A percentile compares a stretch with the other conserved stretches of the same genome.
Evolutionary conservation across 2,329 filamentous ascomycete species (phyloP).

Genomic region (Ophiostoma angusticollis): DNA sequence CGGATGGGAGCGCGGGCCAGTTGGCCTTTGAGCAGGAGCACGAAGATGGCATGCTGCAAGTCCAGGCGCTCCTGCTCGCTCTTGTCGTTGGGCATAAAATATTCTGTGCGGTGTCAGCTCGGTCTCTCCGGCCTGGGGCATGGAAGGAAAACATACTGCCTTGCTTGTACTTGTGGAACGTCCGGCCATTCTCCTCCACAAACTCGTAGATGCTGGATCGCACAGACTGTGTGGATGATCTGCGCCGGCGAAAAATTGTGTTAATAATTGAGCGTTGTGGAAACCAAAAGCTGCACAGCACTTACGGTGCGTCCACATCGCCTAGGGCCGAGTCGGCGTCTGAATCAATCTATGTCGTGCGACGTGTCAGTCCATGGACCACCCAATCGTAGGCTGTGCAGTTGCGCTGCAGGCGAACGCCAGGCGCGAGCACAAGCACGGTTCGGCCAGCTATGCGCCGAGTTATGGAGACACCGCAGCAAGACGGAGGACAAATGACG

Average conservation of each 20-base stretch:
- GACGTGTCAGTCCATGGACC: neutral
- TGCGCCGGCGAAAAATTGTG: neutral
- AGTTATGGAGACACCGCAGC: neutral
- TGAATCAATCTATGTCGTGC: conserved; percentile 4
- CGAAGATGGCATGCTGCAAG: conserved; percentile 11
- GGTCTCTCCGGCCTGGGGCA: no score
- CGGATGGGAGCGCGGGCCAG: conserved; percentile 13
- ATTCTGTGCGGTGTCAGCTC: conserved; percentile 7
- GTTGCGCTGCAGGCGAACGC: no score
- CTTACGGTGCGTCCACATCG: conserved; percentile 7
- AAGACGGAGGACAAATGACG: no score
- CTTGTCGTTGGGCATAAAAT: conserved; percentile 13
- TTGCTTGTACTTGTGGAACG: conserved; percentile 14
- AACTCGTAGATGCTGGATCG: conserved; percentile 13
- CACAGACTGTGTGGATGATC: conserved; percentile 11
- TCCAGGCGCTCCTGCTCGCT: conserved; percentile 12
- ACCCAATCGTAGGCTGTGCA: no score
- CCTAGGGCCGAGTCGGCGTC: conserved; percentile 9
- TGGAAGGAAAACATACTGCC: conserved; percentile 5
- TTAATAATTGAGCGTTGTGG: neutral
- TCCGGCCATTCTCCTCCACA: conserved; percentile 13
- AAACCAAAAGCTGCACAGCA: no score
- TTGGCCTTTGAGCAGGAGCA: conserved; percentile 12
- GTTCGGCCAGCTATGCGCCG: no score
- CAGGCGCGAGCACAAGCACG: no score